Evolutionary conservation across 2,329 filamentous ascomycete species (phyloP).

Genomic region (Phaeomoniella chlamydospora): DNA sequence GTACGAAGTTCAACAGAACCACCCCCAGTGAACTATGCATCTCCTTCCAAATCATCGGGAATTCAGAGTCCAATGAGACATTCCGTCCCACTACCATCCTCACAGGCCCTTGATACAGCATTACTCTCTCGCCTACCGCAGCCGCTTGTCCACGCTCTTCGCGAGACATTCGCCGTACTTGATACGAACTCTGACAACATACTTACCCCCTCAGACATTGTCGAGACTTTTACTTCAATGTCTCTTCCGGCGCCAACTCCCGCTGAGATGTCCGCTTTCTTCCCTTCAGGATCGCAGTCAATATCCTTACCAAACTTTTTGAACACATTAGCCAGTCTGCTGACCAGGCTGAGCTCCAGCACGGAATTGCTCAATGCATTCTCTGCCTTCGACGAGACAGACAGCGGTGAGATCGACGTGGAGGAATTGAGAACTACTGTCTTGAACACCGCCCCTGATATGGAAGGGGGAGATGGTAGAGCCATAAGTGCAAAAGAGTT

Average conservation of each 20-base stretch:
- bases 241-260: constrained; percentile 59
- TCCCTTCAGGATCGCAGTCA: constrained; percentile 59
- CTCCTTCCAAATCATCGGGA: constrained; percentile 10
- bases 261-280: constrained; percentile 60
- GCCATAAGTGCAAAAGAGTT: constrained; percentile 59
- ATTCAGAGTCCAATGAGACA: constrained; percentile 11
- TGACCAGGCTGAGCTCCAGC: constrained; percentile 61
- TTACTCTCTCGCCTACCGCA: constrained; percentile 47
- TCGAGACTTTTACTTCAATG: constrained; percentile 56
- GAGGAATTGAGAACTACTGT: constrained; percentile 70
- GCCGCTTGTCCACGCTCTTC: constrained; percentile 69
- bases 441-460: constrained; percentile 56
- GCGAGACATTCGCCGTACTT: constrained; percentile 86
- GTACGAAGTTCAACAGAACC: constrained; percentile 6
- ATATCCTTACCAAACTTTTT: constrained; percentile 78
- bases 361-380: constrained; percentile 79
- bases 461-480: constrained; percentile 47
- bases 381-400: constrained; percentile 88
- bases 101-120: constrained; percentile 15
- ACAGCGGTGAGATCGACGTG: constrained; percentile 83
- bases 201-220: constrained; percentile 70
- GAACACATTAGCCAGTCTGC: constrained; percentile 60
- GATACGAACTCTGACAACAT: constrained; percentile 77
- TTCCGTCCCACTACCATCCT: constrained; percentile 5
- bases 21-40: constrained; percentile 9